phyloP scores from a whole-genome alignment of 2,329 filamentous ascomycete genomes.

The Emergomyces orientalis region DNA sequence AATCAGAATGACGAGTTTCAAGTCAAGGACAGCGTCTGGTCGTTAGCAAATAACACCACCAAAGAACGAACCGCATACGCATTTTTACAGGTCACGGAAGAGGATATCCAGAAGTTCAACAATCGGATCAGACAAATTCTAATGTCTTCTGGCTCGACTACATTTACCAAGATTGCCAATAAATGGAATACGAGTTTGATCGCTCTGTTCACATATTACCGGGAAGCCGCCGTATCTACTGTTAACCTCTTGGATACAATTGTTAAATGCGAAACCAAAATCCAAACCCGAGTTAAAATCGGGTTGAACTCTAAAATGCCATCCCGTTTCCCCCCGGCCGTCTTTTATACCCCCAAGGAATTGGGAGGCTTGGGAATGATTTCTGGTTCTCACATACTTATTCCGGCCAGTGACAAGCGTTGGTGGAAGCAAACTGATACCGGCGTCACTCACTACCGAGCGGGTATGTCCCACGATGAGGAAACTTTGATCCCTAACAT shows the following conservation, averaged over 20 bases:
- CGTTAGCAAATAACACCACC: slow-evolving; percentile 86
- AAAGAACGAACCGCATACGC: slow-evolving; percentile 97
- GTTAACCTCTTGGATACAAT: slow-evolving; percentile 92
- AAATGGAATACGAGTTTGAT: slow-evolving; percentile 99
- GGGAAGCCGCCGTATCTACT: slow-evolving; percentile 92
- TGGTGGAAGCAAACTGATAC: slow-evolving; percentile 98
- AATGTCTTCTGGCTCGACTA: slow-evolving; percentile 98
- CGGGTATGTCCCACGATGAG: slow-evolving; percentile 96
- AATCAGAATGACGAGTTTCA: slow-evolving; percentile 96
- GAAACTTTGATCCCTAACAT: slow-evolving; percentile 98
- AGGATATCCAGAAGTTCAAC: slow-evolving; percentile 98
- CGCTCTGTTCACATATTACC: slow-evolving; percentile 95
- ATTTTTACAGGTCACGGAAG: slow-evolving; percentile 94
- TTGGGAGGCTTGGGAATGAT: slow-evolving; percentile 97
- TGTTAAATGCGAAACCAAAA: slow-evolving; percentile 99
- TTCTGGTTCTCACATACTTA: slow-evolving; percentile 93
- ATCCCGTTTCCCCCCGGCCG: slow-evolving; percentile 91
- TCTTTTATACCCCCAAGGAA: slow-evolving; percentile 98
- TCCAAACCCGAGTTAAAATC: slow-evolving; percentile 97
- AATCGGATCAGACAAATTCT: slow-evolving; percentile 97
- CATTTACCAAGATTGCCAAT: slow-evolving; percentile 99
- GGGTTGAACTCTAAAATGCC: slow-evolving; percentile 99
- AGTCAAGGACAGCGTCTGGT: slow-evolving; percentile 97
- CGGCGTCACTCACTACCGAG: slow-evolving; percentile 91
- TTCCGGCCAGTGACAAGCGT: slow-evolving; percentile 92